Conservation (phyloP, 306 rosid species). For the Medicago truncatula region DNA sequence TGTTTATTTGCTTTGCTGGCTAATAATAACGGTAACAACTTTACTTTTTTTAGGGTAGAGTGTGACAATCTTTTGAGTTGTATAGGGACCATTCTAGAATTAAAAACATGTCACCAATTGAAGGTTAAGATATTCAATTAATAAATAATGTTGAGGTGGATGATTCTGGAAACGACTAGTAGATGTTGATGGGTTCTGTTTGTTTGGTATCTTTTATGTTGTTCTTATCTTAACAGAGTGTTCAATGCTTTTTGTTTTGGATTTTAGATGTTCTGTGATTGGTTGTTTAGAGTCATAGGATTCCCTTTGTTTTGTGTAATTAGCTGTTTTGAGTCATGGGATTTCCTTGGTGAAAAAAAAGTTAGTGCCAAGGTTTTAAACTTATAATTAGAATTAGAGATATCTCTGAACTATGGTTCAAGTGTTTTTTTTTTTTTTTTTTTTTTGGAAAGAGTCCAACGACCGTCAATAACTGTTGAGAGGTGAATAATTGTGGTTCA, state of each 20-base stretch:
- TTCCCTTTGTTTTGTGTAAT: neutral
- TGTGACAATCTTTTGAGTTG: slow-evolving; percentile 16
- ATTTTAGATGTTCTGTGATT: slow-evolving; percentile 15
- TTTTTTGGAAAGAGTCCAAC: no score
- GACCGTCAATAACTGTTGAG: no score
- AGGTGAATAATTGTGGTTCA: no score
- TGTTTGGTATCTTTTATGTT: slow-evolving; percentile 38
- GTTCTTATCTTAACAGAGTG: slow-evolving; percentile 52
- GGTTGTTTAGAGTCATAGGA: slow-evolving; percentile 6
- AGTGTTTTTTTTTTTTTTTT: no score
- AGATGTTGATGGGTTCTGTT: slow-evolving; percentile 43
- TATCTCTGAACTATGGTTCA: no score
- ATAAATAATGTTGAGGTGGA: neutral
- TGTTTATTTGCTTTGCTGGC: slow-evolving; percentile 41
- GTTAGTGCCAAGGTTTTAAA: no score
- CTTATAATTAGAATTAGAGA: no score
- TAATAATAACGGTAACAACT: slow-evolving; percentile 25
- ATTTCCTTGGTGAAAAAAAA: neutral
- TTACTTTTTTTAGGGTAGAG: neutral
- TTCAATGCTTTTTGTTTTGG: slow-evolving; percentile 33
- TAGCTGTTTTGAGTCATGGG: neutral
- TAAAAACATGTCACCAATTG: neutral
- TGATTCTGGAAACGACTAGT: slow-evolving; percentile 56
- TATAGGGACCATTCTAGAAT: neutral
- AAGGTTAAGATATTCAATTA: slow-evolving; percentile 1